Evolutionary conservation across 345 rosid species (phyloP), one percentile per base, ranked within the genome.

Genomic region (Gossypium thurberi): DNA sequence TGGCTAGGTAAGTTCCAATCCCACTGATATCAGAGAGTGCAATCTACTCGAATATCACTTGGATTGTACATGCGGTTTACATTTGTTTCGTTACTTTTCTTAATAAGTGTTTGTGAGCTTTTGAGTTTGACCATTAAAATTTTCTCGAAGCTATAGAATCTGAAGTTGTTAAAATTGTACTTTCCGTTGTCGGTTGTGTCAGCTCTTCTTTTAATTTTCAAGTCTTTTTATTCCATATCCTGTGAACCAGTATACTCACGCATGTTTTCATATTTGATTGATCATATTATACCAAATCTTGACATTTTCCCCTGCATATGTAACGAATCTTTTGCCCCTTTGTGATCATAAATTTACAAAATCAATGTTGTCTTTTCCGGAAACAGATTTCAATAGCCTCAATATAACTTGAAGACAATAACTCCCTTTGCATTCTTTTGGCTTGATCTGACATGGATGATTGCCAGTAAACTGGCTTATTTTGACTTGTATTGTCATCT

Each of bases 1-100:
- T 15, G 65, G 37, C 65, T 61, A 33, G 65, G 44, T 61, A 61
- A 6, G 65, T 6, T 71, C 65, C 47, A 21, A 21, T 51, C 70
- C 28, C 2, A 50, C 18, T 9, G 60, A 40, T 10, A 25, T 21
- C 40, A 14, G 13, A 57, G 8, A 52, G 25, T 21, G 18, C 9
- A 46, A 28, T 58, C 65, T 53, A 48, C 28, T 69, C 23, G 76
- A 64, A 74, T n/a, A 67, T 12, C 18, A 18, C 25, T 18, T 57
- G 9, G n/a, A 26, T 26, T 28, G n/a, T 66, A 50, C n/a, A 23
- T 40, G 17, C 17, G 10, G 21, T 47, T 14, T 47, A 47, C 56
- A 46, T 14, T 8, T 25, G 42, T 44, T 66, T 2, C 20, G n/a
- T 7, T 6, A 65, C 51, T 10, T 43, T 43, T 65, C 52, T 12